Evolutionary conservation across 345 rosid genomes (phyloP), one percentile per base, ranked within the genome.

Genomic region (Gossypium bickii): DNA sequence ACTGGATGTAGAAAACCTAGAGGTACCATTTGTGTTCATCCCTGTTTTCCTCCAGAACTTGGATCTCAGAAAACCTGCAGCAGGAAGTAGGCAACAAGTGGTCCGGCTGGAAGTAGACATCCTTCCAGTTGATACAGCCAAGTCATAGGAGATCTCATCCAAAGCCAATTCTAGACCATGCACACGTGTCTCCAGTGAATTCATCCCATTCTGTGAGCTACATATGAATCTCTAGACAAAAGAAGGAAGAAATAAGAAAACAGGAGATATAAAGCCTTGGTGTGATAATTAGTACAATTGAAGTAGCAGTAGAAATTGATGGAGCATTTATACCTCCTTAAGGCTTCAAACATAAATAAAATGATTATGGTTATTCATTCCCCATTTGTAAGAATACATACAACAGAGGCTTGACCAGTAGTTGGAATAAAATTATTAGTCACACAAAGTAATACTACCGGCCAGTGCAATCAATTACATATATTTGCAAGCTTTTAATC

Each of bases 81-180:
- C 81, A 43, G 97, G 98, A 41, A 95, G 80, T 55, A 89, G 77
- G 80, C 97, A 95, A 78, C 99, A 95, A 41, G 84, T 80, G 70
- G 82, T 84, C 80, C 89, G 80, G 6, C 69, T 62, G 68, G 89
- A 82, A 70, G 78, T 76, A 48, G 86, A 79, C 96, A 92, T 89
- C 87, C 93, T 87, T 78, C 97, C 94, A 69, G 78, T 86, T 52
- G 93, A 81, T 53, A 87, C 90, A 12, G 94, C 94, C 74, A 93
- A 82, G 86, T 95, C 97, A 77, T 91, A 90, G 6, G 99, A 92
- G 74, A 95, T 93, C 79, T 89, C 99, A 82, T 95, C 99, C 77
- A 95, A 77, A 13, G 98, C 93, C 80, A 91, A 66, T 79, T 95
- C 99, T 9, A 95, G 84, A 52, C 97, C 96, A 4, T 87, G 97